These are phyloP conservation scores for Lyophyllum semitale DNA, from an alignment of 768 basidiomycete genomes.

Conservation along the genomic window DNA sequence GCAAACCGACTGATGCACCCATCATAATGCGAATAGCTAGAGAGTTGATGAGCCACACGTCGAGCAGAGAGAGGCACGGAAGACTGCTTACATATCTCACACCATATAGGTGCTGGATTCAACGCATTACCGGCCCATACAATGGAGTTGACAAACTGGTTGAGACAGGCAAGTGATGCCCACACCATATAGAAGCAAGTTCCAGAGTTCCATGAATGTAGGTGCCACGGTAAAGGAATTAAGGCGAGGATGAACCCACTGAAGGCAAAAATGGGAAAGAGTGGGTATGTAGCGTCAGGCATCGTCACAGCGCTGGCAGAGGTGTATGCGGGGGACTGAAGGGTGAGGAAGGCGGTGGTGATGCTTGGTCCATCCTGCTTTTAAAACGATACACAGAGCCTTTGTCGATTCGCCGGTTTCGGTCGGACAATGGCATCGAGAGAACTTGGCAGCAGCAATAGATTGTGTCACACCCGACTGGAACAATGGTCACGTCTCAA, in stretches of 20 bases:
- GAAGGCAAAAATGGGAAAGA: constrained; percentile 43
- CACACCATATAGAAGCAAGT: constrained; percentile 50
- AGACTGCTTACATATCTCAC: constrained; percentile 56
- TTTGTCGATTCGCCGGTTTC: too few relatives aligned
- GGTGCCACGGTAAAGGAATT: constrained; percentile 57
- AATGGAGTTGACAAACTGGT: constrained; percentile 51
- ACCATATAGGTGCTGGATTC: constrained; percentile 56
- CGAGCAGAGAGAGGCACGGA: too few relatives aligned
- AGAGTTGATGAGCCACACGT: not conserved
- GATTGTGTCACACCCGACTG: too few relatives aligned
- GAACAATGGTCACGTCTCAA: too few relatives aligned
- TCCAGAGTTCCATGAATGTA: constrained; percentile 50
- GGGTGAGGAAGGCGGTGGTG: too few relatives aligned
- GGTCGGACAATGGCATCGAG: too few relatives aligned
- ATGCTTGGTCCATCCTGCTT: not conserved
- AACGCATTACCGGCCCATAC: constrained; percentile 47
- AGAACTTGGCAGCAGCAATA: too few relatives aligned
- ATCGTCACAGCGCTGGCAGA: too few relatives aligned
- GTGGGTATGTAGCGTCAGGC: constrained; percentile 29
- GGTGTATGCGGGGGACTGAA: too few relatives aligned
- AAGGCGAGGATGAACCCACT: constrained; percentile 44
- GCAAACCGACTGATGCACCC: constrained; percentile 1
- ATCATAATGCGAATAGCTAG: constrained; percentile 7
- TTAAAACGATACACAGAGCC: not conserved
- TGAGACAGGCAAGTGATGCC: constrained; percentile 40